These are phyloP conservation scores for Clathrus columnatus DNA, from an alignment of 768 basidiomycete genomes.

Conservation along the genomic window DNA sequence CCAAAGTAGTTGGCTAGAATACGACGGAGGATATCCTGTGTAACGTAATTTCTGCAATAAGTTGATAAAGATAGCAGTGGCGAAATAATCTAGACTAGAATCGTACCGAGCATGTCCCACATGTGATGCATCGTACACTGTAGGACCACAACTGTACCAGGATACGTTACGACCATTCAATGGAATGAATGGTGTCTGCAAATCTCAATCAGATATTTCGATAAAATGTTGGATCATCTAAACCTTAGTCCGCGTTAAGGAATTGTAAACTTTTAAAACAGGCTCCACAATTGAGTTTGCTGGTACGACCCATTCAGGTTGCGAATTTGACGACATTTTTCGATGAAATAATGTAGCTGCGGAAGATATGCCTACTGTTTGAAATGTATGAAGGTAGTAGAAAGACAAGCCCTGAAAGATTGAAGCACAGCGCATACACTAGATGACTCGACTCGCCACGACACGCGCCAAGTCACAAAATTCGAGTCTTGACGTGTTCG, in stretches of 20 bases:
- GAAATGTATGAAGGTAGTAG: not conserved
- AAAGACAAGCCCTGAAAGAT: not conserved
- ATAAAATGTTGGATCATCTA: conserved; percentile 7
- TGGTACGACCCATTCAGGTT: conserved; percentile 40
- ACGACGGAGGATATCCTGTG: conserved; percentile 83
- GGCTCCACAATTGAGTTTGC: conserved; percentile 45
- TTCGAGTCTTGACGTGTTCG: too few species aligned
- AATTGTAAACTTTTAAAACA: conserved; percentile 81
- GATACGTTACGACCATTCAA: conserved; percentile 66
- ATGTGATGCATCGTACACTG: conserved; percentile 96
- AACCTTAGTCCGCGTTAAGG: conserved; percentile 86
- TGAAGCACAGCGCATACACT: not conserved
- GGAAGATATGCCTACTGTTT: not conserved
- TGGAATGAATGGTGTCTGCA: conserved; percentile 70
- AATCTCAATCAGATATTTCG: not conserved
- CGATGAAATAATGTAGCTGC: not conserved
- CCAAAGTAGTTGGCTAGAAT: conserved; percentile 95
- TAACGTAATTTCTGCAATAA: conserved; percentile 79
- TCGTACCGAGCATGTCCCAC: conserved; percentile 94
- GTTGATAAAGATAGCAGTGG: conserved; percentile 2
- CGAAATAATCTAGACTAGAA: not conserved
- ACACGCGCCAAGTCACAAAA: too few species aligned
- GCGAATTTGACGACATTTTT: conserved; percentile 9
- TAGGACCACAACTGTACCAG: conserved; percentile 99
- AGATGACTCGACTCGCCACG: not conserved